phyloP scores from a whole-genome alignment of 768 basidiomycete species.

The Mycena haematopus region DNA sequence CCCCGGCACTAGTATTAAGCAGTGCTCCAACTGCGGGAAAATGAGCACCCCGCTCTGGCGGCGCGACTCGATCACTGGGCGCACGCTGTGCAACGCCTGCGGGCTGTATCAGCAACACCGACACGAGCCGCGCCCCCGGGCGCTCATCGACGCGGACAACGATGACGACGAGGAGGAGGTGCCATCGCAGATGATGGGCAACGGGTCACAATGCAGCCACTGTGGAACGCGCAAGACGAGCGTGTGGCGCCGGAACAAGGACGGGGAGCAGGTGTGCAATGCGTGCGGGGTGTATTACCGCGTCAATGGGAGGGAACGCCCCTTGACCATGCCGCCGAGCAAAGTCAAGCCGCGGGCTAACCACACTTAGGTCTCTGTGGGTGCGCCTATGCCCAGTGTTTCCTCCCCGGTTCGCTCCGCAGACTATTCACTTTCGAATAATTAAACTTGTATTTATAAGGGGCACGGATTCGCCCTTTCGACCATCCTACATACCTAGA shows the following conservation, averaged over 20 bases:
- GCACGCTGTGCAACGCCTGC: neutral
- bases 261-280: neutral
- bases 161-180: neutral
- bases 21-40: neutral
- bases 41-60: neutral
- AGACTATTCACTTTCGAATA: too few species aligned
- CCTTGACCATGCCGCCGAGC: neutral
- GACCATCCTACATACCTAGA: too few species aligned
- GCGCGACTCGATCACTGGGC: neutral
- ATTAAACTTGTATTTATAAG: too few species aligned
- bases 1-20: neutral
- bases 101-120: neutral
- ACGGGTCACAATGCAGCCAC: neutral
- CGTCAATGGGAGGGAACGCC: neutral
- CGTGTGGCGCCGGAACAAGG: neutral
- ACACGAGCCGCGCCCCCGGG: neutral
- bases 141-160: neutral
- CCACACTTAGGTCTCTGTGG: neutral
- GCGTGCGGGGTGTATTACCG: neutral
- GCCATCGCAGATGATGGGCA: neutral
- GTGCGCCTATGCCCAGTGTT: too few species aligned
- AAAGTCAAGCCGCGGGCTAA: neutral
- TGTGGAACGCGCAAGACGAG: neutral
- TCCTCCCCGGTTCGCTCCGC: too few species aligned
- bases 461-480: too few species aligned